Percentiles rank a stretch among this genome's conserved stretches.
phyloP scores from a whole-genome alignment of 179 eudicot species.

The Nepenthes alata region DNA sequence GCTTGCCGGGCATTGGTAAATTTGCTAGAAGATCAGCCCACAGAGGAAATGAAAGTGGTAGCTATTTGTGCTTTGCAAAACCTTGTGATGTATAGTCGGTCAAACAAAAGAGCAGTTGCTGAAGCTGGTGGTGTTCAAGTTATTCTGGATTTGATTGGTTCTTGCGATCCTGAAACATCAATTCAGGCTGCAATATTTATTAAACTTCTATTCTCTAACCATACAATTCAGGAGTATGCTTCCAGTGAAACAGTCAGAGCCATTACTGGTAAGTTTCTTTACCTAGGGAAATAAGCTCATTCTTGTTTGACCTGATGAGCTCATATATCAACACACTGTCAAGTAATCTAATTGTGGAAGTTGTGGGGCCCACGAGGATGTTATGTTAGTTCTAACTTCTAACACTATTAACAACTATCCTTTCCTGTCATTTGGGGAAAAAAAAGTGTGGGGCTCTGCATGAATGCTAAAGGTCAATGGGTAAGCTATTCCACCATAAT shows the following conservation, averaged over 20 bases:
- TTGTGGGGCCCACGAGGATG: too few species aligned
- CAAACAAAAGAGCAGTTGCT: slow-evolving; percentile 97
- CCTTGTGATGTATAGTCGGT: slow-evolving; percentile 83
- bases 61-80: slow-evolving; percentile 96
- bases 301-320: not conserved
- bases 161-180: slow-evolving; percentile 88
- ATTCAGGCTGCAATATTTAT: slow-evolving; percentile 89
- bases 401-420: too few species aligned
- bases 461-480: too few species aligned
- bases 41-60: slow-evolving; percentile 98
- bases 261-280: slow-evolving; percentile 58
- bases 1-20: slow-evolving; percentile 92
- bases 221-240: slow-evolving; percentile 94
- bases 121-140: slow-evolving; percentile 98
- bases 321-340: not conserved
- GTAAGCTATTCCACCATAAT: too few species aligned
- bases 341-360: too few species aligned
- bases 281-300: not conserved
- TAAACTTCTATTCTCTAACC: slow-evolving; percentile 85
- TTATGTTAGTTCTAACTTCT: too few species aligned
- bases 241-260: slow-evolving; percentile 96
- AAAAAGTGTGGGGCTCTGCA: too few species aligned
- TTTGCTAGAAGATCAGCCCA: slow-evolving; percentile 95
- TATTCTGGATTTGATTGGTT: slow-evolving; percentile 77
- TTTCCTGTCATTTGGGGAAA: too few species aligned